Conservation (phyloP, 2,329 filamentous ascomycete species). For the Exophiala sideris region DNA sequence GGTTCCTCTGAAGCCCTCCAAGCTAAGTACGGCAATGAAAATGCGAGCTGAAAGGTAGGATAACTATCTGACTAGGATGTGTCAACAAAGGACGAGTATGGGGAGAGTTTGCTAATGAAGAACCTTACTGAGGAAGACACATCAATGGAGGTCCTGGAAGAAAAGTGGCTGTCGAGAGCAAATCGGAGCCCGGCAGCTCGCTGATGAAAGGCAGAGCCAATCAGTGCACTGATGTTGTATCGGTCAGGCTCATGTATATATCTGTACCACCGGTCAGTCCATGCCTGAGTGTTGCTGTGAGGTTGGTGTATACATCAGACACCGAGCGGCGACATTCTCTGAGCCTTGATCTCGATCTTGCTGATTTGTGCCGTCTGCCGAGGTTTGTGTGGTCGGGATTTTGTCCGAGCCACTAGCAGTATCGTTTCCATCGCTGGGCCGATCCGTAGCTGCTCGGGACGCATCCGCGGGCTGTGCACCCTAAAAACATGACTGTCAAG, state of each 20-base stretch:
- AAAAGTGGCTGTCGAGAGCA: slow-evolving; percentile 4
- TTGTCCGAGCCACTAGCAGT: no score
- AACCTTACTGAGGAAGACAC: not conserved
- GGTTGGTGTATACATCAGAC: not conserved
- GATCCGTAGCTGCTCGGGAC: no score
- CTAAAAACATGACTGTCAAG: no score
- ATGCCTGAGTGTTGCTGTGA: not conserved
- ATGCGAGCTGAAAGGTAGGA: not conserved
- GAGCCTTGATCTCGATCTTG: no score
- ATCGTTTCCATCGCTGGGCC: no score
- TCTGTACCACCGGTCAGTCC: not conserved
- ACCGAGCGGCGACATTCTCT: no score
- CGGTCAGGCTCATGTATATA: slow-evolving; percentile 9
- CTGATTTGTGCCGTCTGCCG: no score
- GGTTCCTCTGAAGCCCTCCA: not conserved
- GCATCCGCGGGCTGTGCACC: no score
- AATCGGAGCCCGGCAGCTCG: slow-evolving; percentile 2
- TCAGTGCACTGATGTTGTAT: slow-evolving; percentile 5
- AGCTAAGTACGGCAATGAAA: not conserved
- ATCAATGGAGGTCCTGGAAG: not conserved
- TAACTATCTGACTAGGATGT: not conserved
- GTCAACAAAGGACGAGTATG: no score
- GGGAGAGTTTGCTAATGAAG: no score
- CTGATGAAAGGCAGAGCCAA: slow-evolving; percentile 1
- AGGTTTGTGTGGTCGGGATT: no score